Conservation (phyloP, 768 basidiomycete genomes). For the Trametes sanguinea region DNA sequence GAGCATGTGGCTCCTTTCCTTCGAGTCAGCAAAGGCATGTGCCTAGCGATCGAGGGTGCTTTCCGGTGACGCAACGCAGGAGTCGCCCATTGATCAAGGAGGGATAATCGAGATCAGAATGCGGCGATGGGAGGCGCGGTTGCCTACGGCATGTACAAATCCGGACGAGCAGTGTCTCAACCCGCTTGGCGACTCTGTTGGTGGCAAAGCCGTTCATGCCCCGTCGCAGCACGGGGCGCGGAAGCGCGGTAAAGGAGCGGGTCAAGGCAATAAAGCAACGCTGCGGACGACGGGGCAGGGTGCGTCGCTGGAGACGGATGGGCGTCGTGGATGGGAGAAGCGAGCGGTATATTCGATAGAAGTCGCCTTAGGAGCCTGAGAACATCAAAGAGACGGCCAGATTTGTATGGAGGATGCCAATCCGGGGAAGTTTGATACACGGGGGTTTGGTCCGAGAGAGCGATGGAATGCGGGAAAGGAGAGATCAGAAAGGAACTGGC, state of each 20-base stretch:
- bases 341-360: not conserved
- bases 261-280: not conserved
- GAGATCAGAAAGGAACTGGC: not conserved
- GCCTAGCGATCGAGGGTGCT: constrained; percentile 13
- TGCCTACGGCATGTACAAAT: constrained; percentile 12
- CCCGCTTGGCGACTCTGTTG: not conserved
- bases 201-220: not conserved
- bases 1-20: not conserved
- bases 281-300: not conserved
- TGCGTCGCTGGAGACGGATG: constrained; percentile 7
- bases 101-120: not conserved
- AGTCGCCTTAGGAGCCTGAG: constrained; percentile 9
- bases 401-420: constrained; percentile 9
- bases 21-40: constrained; percentile 6
- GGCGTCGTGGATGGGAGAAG: not conserved
- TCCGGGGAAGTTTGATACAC: not conserved
- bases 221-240: not conserved
- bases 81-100: not conserved
- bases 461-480: not conserved
- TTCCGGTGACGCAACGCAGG: constrained; percentile 4
- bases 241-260: not conserved
- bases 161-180: not conserved
- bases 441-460: not conserved
- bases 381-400: constrained; percentile 4
- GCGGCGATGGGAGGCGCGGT: not conserved